Evolutionary conservation across 331 rosid species (phyloP).

Genomic region (Quercus lobata): DNA sequence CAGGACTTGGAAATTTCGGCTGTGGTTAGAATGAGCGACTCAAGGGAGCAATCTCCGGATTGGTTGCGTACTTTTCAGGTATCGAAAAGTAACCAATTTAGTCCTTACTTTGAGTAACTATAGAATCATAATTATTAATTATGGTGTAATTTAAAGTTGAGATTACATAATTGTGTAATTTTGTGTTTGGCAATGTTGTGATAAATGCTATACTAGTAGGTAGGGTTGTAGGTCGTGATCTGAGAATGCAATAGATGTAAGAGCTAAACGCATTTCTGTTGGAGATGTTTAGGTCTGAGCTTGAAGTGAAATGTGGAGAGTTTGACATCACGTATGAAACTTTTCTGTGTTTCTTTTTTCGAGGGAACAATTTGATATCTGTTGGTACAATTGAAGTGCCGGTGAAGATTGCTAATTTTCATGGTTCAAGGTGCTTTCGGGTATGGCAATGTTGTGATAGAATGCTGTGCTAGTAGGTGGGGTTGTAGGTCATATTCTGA

Average conservation of each 20-base stretch:
- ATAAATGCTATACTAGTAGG: no score
- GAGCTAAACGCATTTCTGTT: no score
- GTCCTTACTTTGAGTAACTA: background rate
- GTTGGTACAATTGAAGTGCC: background rate
- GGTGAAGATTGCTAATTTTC: background rate
- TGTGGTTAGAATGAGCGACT: conserved; percentile 39
- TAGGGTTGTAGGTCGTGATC: no score
- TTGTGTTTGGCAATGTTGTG: no score
- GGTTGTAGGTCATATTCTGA: background rate
- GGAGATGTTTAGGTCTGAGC: background rate
- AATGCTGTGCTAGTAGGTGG: background rate
- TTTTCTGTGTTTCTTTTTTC: background rate
- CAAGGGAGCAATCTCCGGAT: conserved; percentile 78
- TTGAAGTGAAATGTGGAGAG: background rate
- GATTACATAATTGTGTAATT: no score
- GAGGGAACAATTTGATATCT: background rate
- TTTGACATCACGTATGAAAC: background rate
- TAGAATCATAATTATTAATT: background rate
- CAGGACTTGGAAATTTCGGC: background rate
- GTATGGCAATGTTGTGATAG: background rate
- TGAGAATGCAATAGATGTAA: no score
- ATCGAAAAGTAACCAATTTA: background rate
- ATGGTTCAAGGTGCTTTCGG: background rate
- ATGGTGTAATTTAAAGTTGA: background rate
- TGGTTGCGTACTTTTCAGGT: conserved; percentile 82